Base-by-base conservation (phyloP, 2,329 filamentous ascomycete genomes). In the Biscogniauxia marginata region DNA sequence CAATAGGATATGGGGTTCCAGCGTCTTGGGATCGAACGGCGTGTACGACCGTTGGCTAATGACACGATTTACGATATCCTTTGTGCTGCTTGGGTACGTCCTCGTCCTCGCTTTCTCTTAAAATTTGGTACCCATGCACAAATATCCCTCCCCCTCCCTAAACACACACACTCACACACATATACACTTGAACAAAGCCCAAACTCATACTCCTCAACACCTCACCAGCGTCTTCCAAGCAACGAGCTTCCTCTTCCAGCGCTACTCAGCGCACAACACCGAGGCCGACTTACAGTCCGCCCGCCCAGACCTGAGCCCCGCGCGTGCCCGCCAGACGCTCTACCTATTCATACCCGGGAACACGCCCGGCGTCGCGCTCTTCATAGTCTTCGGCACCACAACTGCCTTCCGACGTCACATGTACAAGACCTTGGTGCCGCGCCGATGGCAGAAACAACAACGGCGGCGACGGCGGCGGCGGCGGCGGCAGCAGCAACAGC, bases 341-440 rank as follows among this genome's bases (percentile, higher is more conserved):
- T 54, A 57, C n/a, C 49, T 66, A 8, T 62, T 59, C 53, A 61
- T 66, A 18, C 64, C 64, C 1, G 62, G 64, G 3, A 65, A 63
- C 24, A 59, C 61, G 7, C 63, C 64, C 11, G 64, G 63, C 6
- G 59, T 66, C 1, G 64, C 59, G 7, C 24, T 62, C 1, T 64
- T 64, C 43, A 13, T 65, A 16, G 58, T 66, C 7, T 66, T 66
- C 22, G 64, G 64, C 18, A 66, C 63, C 24, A 66, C 64, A 18
- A 49, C 59, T 3, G 55, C 62, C 5, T 66, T 63, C 39, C 57
- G 62, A 4, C 46, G 46, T 13, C 60, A 65, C 46, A 58, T 66
- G 30, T 58, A 54, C 45, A 51, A 58, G 23, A 51, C 57, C 4
- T 25, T 65, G 7, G 23, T 61, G 7, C 63, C 56, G 4, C 23